Base-by-base conservation (phyloP, 2,329 filamentous ascomycete genomes). In the Penicillium olsonii region DNA sequence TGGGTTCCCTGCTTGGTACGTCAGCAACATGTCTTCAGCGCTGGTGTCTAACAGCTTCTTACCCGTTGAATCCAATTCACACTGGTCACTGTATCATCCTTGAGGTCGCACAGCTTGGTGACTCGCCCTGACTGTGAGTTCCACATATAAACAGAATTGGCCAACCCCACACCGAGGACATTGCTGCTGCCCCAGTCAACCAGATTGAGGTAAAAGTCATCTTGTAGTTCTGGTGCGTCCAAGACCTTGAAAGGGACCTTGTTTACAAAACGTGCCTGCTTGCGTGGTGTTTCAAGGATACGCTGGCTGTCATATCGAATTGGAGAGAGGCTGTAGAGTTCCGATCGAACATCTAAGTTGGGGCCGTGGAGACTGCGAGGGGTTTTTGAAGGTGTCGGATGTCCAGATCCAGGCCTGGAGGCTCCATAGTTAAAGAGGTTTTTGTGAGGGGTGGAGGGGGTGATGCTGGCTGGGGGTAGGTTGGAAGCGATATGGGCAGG, bases 181-280 rank as follows among this genome's bases (percentile, higher is more conserved):
- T 97, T 96, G 60, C 88, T 91, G 62, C 90, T 95, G 37, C 94
- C 94, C 94, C 94, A 99, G 66, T 99, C 94, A 3, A 99, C 92
- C 20, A 99, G 77, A 64, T 99, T 99, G 29, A 99, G 79, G 64
- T 99, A 99, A 70, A 97, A 99, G 67, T 99, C 94, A 65, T 99
- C 94, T 22, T 92, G 92, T 38, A 99, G 76, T 67, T 97, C 94
- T 2, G 94, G 94, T 0, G 94, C 94, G 75, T 99, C 94, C 9
- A 99, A 79, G 2, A 99, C 94, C 72, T 99, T 99, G 74, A 95
- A 99, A 0, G 94, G 94, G 0, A 97, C 92, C 70, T 97, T 97
- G 71, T 90, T 92, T 17, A 99, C 90, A 24, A 90, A 87, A 57
- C 94, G 81, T 2, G 92, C 90, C 56, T 94, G 90, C 62, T 94